Percentiles rank a stretch among this genome's conserved stretches.
phyloP scores from a whole-genome alignment of 495 filamentous ascomycete species.

The Tuber borchii region DNA sequence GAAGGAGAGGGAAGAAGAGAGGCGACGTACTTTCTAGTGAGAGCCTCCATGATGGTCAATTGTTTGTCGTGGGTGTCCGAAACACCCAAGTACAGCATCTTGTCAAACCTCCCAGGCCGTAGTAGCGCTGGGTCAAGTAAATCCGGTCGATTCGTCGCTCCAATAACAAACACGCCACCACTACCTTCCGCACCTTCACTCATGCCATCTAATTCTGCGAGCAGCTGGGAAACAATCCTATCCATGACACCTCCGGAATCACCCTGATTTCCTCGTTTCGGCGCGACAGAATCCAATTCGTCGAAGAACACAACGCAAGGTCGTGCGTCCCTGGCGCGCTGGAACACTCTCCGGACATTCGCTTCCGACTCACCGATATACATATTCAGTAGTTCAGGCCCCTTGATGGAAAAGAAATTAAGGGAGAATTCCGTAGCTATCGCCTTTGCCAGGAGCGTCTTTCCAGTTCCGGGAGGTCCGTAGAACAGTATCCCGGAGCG shows the following conservation, averaged over 20 bases:
- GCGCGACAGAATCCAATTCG: slow-evolving; percentile 92
- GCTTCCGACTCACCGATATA: slow-evolving; percentile 99
- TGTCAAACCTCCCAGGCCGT: slow-evolving; percentile 89
- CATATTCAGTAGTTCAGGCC: slow-evolving; percentile 96
- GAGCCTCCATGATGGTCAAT: slow-evolving; percentile 82
- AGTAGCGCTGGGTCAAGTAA: slow-evolving; percentile 85
- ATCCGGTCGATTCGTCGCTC: slow-evolving; percentile 92
- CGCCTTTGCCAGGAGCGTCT: slow-evolving; percentile 92
- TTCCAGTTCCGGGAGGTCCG: slow-evolving; percentile 91
- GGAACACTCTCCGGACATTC: slow-evolving; percentile 93
- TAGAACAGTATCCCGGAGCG: slow-evolving; percentile 96
- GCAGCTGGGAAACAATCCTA: slow-evolving; percentile 88
- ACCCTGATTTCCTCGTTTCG: slow-evolving; percentile 94
- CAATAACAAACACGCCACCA: slow-evolving; percentile 91
- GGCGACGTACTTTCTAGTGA: slow-evolving; percentile 77
- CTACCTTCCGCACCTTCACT: slow-evolving; percentile 78
- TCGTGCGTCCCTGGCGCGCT: slow-evolving; percentile 85
- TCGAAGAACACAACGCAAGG: slow-evolving; percentile 99
- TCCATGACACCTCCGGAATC: slow-evolving; percentile 99
- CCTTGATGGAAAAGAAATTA: slow-evolving; percentile 99
- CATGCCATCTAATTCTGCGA: slow-evolving; percentile 96
- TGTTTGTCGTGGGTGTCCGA: slow-evolving; percentile 97
- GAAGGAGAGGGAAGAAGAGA: not conserved
- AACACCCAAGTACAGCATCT: slow-evolving; percentile 96
- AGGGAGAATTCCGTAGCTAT: slow-evolving; percentile 97